Base-by-base conservation (phyloP, 768 basidiomycete species). In the Psilocybe cubensis region DNA sequence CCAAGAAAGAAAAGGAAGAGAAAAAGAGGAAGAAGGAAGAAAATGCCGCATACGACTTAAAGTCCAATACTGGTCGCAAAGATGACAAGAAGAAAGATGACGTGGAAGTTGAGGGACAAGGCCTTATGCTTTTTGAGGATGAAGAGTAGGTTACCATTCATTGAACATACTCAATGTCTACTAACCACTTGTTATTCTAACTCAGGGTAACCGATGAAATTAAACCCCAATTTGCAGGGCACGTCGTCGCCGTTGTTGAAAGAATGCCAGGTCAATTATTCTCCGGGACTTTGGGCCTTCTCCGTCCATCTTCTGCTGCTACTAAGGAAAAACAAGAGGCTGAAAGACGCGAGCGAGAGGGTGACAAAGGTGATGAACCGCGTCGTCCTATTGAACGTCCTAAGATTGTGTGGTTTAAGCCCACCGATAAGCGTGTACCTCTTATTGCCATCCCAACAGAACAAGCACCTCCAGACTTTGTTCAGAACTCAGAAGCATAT, bases 11-110 rank as follows among this genome's bases (percentile, higher is more conserved):
- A 78, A 99, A 99, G 77, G 97, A 98, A 73, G 97, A 98, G 79
- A 99, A 99, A 88, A 98, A 99, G 80, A 84, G 96, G 68, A 98
- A 98, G 79, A 99, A 99, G 84, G 97, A 98, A 76, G 97, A 98
- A 76, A 97, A 96, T 70, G 89, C 94, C 25, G 93, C 95, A 0
- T 98, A 95, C 72, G 96, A 98, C 67, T 69, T 89, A 54, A 92
- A 88, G 72, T 80, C 86, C 5, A 79, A 76, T 41, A 83, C 79
- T 31, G 89, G 87, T 57, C 85, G 92, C 65, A 95, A 93, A 76
- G 93, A 95, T 67, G 96, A 98, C 79, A 99, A 99, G 87, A 98
- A 98, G 84, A 98, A 98, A 78, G 97, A 99, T 67, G 97, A 98
- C 67, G 96, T 99, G 27, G 97, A 99, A 72, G 97, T 99, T 25